Base-by-base conservation (phyloP, 495 filamentous ascomycete species). In the Aspergillus bertholletiae region DNA sequence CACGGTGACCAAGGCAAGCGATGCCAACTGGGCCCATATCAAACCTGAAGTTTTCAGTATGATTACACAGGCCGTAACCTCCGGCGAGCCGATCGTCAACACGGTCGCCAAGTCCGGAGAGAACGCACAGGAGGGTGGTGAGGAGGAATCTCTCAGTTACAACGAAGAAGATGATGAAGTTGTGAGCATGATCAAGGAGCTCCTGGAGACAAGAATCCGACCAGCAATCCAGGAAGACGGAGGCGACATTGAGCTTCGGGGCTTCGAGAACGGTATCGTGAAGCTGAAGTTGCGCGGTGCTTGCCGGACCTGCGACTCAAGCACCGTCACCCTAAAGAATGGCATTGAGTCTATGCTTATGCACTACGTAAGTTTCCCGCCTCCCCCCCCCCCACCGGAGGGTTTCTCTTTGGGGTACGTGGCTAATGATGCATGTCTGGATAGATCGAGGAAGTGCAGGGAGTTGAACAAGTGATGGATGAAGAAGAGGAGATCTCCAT, bases 271-370 rank as follows among this genome's bases (percentile, higher is more conserved):
- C 57, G 94, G 94, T 0, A 80, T 87, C 49, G 94, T 98, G 13
- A 61, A 85, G 64, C 67, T 98, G 57, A 98, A 96, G 76, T 70
- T 98, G 56, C 80, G 92, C 12, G 94, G 94, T 35, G 94, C 94
- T 32, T 98, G 94, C 69, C 79, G 93, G 46, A 97, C 93, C 21
- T 97, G 94, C 69, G 94, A 97, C 63, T 93, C 88, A 35, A 96
- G 92, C 68, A 96, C 93, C 0, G 90, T 96, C 23, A 97, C 94
- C 23, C 69, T 98, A 59, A 92, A 90, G 76, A 97, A 94, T 68
- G 94, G 94, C 9, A 98, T 98, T 66, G 95, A 98, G 76, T 88
- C 87, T 41, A 96, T 97, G 92, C 71, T 97, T 64, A 96, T 96
- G 92, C 85, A 87, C 62, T 88, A 88, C 61, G 80, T 82, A 58